These are phyloP conservation scores for Petasospora fabianii DNA, from an alignment of 1,139 yeast species.

Conservation along the genomic window DNA sequence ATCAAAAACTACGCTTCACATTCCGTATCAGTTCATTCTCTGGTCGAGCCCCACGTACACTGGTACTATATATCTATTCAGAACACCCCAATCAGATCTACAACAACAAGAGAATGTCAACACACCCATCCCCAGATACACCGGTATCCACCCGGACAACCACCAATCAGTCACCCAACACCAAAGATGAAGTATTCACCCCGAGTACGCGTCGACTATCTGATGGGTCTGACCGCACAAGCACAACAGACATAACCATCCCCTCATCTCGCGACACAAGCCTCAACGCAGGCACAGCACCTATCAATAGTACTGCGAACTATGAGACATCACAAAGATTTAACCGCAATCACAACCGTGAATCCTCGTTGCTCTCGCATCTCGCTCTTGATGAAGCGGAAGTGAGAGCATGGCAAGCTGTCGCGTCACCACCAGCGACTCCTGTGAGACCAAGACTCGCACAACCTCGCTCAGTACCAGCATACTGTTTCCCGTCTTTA, in stretches of 20 bases:
- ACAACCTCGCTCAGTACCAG: conserved; percentile 15
- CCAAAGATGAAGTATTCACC: background rate
- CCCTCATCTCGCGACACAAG: background rate
- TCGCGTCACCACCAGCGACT: conserved; percentile 8
- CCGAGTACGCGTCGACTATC: background rate
- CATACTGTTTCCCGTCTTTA: conserved; percentile 18
- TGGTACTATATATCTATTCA: too few species aligned
- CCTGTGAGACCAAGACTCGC: background rate
- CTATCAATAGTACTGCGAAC: background rate
- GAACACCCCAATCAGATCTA: too few species aligned
- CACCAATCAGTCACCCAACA: background rate
- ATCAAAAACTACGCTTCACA: too few species aligned
- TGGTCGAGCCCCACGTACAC: too few species aligned
- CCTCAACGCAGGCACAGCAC: conserved; percentile 1
- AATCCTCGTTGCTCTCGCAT: conserved; percentile 15
- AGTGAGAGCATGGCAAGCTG: conserved; percentile 12
- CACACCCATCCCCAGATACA: background rate
- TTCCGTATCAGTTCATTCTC: too few species aligned
- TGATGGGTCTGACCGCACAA: conserved; percentile 2
- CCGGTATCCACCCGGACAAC: background rate
- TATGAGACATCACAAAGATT: background rate
- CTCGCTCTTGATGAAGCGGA: conserved; percentile 16
- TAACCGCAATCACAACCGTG: conserved; percentile 9
- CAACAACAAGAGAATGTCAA: background rate
- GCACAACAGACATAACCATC: conserved; percentile 1